phyloP scores from a whole-genome alignment of 306 rosid genomes.

The Benincasa hispida region DNA sequence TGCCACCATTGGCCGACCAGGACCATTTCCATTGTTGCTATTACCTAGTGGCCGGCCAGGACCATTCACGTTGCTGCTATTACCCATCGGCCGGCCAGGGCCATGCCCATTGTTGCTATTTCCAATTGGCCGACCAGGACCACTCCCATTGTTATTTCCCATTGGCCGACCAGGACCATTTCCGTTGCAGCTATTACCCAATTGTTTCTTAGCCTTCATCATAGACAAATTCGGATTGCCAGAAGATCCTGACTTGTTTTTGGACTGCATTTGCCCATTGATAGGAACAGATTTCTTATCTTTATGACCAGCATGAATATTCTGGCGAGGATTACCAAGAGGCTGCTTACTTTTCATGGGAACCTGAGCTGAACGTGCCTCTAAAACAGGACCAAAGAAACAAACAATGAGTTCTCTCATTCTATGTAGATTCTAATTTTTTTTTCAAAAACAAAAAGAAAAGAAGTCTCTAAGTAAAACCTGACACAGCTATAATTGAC shows the following conservation, averaged over 20 bases:
- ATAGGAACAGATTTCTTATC: conserved; percentile 28
- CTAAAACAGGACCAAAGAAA: conserved; percentile 60
- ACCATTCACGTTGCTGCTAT: background rate
- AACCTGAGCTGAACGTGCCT: conserved; percentile 38
- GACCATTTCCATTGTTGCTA: background rate
- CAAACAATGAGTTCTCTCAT: conserved; percentile 43
- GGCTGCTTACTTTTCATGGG: conserved; percentile 35
- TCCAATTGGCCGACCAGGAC: background rate
- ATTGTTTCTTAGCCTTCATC: conserved; percentile 47
- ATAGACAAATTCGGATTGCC: conserved; percentile 24
- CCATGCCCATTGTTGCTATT: background rate
- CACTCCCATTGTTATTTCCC: conserved; percentile 9
- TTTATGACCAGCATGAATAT: conserved; percentile 18
- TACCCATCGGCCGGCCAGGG: background rate
- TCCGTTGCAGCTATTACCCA: conserved; percentile 27
- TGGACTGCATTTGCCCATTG: conserved; percentile 34
- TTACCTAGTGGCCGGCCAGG: background rate
- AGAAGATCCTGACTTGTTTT: conserved; percentile 32
- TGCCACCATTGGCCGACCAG: background rate
- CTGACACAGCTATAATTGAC: background rate
- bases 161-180: conserved; percentile 57
- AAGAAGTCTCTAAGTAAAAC: background rate
- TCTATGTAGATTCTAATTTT: conserved; percentile 18
- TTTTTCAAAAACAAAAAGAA: too few species aligned
- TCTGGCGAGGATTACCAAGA: conserved; percentile 27